Evolutionary conservation across 129 eudicot species (phyloP).

Genomic region (Centella asiatica): DNA sequence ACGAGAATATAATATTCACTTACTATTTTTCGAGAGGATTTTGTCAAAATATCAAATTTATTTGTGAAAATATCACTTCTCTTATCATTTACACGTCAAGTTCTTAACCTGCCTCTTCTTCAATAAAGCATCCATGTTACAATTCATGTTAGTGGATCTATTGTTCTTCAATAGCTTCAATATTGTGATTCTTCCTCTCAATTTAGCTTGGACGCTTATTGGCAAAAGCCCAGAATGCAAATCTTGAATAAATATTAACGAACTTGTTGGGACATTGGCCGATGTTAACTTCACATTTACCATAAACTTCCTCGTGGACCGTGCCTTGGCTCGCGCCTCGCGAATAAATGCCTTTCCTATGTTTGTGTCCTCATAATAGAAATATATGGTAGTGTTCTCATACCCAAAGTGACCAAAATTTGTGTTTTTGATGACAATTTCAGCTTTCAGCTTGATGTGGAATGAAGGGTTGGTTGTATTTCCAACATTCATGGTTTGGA

Average conservation of each 20-base stretch:
- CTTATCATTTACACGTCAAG: slow-evolving; percentile 12
- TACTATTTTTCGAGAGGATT: neutral
- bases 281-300: slow-evolving; percentile 12
- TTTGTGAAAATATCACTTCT: slow-evolving; percentile 2
- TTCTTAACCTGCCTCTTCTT: slow-evolving; percentile 10
- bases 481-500: slow-evolving; percentile 4
- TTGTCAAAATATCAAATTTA: neutral
- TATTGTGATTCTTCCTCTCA: slow-evolving; percentile 14
- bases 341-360: slow-evolving; percentile 8
- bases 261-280: neutral
- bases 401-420: slow-evolving; percentile 11
- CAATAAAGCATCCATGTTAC: slow-evolving; percentile 15
- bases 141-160: slow-evolving; percentile 13
- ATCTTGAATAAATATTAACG: neutral
- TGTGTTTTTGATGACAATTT: slow-evolving; percentile 7
- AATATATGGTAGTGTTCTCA: neutral
- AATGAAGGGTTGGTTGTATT: slow-evolving; percentile 9
- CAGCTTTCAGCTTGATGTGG: neutral
- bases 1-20: no score
- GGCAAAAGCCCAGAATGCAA: slow-evolving; percentile 12
- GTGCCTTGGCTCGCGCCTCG: neutral
- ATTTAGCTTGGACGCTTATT: slow-evolving; percentile 3
- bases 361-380: slow-evolving; percentile 1
- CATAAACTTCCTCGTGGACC: slow-evolving; percentile 16
- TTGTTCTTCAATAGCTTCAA: slow-evolving; percentile 16